Evolutionary conservation across 164 flowering plant species (phyloP).

Genomic region (Chloranthus sessilifolius): DNA sequence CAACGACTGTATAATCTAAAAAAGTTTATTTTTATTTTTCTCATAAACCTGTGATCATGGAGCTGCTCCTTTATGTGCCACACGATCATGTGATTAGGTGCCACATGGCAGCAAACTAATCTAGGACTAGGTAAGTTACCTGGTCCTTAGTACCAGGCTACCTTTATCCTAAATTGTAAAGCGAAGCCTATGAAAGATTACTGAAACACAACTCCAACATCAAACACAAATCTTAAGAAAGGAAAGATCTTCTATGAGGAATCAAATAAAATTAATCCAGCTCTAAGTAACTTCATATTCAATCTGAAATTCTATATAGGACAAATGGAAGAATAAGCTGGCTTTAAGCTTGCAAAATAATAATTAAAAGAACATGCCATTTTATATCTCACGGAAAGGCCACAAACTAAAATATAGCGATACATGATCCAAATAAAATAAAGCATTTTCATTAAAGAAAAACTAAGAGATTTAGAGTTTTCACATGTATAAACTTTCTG

Average conservation of each 20-base stretch:
- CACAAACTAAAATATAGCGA: not conserved
- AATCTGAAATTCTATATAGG: not conserved
- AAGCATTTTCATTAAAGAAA: no score
- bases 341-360: no score
- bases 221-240: not conserved
- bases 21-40: not conserved
- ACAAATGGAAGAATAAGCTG: no score
- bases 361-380: not conserved
- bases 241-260: not conserved
- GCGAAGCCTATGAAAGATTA: not conserved
- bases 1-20: no score
- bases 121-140: no score
- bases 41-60: not conserved
- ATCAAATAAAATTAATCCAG: not conserved
- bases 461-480: no score
- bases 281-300: not conserved
- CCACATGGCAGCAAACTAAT: no score
- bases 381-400: not conserved
- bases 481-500: no score
- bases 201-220: not conserved
- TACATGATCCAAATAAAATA: not conserved
- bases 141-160: no score
- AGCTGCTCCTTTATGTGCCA: not conserved
- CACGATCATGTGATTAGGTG: no score
- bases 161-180: not conserved